Base-by-base conservation (phyloP, 208 protist genomes). In the Crithidia fasciculata region DNA sequence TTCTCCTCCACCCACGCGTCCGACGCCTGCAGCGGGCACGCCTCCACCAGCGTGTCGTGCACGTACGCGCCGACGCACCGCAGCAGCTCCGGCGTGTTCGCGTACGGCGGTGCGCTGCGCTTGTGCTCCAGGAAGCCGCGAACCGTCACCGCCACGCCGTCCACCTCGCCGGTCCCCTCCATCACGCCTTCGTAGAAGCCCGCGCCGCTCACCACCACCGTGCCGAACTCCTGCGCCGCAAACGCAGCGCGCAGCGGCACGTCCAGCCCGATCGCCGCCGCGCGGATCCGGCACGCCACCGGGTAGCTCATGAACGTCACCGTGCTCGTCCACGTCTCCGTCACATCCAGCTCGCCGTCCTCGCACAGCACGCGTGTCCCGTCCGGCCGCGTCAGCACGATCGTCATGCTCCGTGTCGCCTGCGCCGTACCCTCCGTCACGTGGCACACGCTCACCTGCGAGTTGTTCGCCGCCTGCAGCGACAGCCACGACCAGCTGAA, bases 181-280 rank as follows among this genome's bases (percentile, higher is more conserved):
- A 92, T 59, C 40, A 71, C 64, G 18, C 87, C 87, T 59, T 89
- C 78, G 53, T 82, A 90, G 81, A 90, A 88, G 39, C 76, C 87
- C 28, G 69, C 72, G 28, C 82, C 78, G 9, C 56, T 49, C 3
- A 80, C 76, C 39, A 89, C 7, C 49, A 87, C 19, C 3, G 83
- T 89, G 10, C 55, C n/a, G 70, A 92, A 84, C 59, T 92, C 82
- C 54, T 92, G 87, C 16, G 70, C 72, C n/a, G 36, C 55, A 66
- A 90, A 88, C 12, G 59, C 56, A 19, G 75, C 63, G 44, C 55
- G 45, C 15, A 90, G n/a, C n/a, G 74, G 49, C 47, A 76, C 49
- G 5, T 68, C 55, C 16, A 92, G 57, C 8, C 70, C 67, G 43
- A 87, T 59, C 18, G 74, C 78, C 16, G 68, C 66, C 36, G 81